A percentile compares a stretch with the other conserved stretches of the same genome.
Evolutionary conservation across 164 flowering plant species (phyloP).

Genomic region (Stephania japonica): DNA sequence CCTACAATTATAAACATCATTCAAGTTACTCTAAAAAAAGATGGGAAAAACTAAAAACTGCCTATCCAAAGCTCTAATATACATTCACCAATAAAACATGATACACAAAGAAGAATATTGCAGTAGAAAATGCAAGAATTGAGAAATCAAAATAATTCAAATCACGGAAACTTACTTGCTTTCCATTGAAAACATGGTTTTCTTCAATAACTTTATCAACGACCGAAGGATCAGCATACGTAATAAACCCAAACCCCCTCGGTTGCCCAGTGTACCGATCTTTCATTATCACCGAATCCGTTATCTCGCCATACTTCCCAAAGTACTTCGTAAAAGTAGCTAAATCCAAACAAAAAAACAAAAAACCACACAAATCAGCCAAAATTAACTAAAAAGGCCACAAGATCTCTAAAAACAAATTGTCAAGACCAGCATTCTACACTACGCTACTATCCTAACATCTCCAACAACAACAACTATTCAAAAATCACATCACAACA

Average conservation of each 20-base stretch:
- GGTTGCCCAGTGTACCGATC: conserved; percentile 73
- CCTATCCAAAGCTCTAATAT: background rate
- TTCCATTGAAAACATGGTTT: conserved; percentile 67
- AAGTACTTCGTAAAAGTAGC: conserved; percentile 70
- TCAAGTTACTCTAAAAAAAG: background rate
- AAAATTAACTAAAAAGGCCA: background rate
- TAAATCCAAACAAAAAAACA: conserved; percentile 9
- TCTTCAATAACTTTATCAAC: conserved; percentile 85
- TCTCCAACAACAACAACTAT: too few species aligned
- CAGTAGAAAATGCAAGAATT: too few species aligned
- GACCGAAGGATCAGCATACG: conserved; percentile 86
- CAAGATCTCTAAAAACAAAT: background rate
- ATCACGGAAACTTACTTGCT: conserved; percentile 43
- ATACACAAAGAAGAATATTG: too few species aligned
- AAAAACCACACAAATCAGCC: background rate
- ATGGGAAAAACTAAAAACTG: background rate
- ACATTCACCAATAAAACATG: too few species aligned
- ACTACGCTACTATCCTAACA: background rate
- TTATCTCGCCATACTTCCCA: conserved; percentile 81
- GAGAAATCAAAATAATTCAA: too few species aligned
- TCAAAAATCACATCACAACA: background rate
- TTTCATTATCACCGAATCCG: conserved; percentile 88
- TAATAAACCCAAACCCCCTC: conserved; percentile 92
- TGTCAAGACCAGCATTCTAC: background rate
- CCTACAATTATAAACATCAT: conserved; percentile 31